Evolutionary conservation across 192 early-diverging fungal genomes (phyloP).

Genomic region (Backusella sp.): DNA sequence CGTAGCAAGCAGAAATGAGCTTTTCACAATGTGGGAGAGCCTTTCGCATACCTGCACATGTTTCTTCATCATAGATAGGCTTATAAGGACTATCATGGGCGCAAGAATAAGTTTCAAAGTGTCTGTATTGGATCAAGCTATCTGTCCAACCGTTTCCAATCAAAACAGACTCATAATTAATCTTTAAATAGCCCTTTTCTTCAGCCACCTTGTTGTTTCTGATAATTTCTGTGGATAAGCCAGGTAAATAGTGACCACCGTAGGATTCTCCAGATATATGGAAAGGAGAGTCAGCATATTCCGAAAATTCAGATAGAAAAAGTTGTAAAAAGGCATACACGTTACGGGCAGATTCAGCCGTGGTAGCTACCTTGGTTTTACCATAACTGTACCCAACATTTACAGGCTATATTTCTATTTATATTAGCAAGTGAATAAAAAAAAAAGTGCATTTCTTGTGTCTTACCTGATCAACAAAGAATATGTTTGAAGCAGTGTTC

Average conservation of each 20-base stretch:
- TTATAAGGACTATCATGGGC: constrained; percentile 56
- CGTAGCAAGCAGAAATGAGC: constrained; percentile 84
- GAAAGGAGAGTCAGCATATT: constrained; percentile 77
- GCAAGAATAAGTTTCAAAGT: constrained; percentile 80
- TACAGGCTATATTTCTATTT: constrained; percentile 53
- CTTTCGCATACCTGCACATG: constrained; percentile 72
- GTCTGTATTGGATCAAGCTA: constrained; percentile 84
- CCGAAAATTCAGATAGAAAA: constrained; percentile 80
- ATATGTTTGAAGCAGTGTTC: constrained; percentile 87
- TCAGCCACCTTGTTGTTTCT: constrained; percentile 64
- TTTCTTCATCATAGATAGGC: constrained; percentile 71
- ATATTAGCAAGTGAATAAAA: not conserved
- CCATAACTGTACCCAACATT: constrained; percentile 93
- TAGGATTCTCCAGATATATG: constrained; percentile 86
- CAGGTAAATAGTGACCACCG: constrained; percentile 92
- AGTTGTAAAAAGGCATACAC: constrained; percentile 93
- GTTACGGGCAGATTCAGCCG: constrained; percentile 77
- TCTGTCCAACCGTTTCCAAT: constrained; percentile 95
- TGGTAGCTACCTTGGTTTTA: constrained; percentile 62
- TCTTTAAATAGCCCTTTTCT: constrained; percentile 33
- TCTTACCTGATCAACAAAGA: constrained; percentile 75
- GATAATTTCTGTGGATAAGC: constrained; percentile 79
- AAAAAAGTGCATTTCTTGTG: not conserved
- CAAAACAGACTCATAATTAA: constrained; percentile 74
- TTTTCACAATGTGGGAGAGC: constrained; percentile 72